phyloP scores from a whole-genome alignment of 495 filamentous ascomycete species.

The Neurospora cerealis region DNA sequence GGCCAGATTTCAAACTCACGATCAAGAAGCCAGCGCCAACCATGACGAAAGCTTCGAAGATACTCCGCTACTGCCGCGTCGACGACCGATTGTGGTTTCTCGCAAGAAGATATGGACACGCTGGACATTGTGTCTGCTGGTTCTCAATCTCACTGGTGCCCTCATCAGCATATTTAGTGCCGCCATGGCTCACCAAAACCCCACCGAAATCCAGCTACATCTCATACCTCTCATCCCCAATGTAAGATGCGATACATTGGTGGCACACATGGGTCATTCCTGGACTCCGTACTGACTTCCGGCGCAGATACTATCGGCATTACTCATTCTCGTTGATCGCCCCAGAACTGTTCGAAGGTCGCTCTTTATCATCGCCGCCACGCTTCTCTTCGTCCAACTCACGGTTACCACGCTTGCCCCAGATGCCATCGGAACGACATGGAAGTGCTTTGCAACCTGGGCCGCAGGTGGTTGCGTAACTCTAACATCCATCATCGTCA shows the following conservation, averaged over 20 bases:
- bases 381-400: constrained; percentile 8
- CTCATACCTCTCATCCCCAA: constrained; percentile 14
- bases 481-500: constrained; percentile 33
- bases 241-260: constrained; percentile 8
- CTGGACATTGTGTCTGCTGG: constrained; percentile 11
- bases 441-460: constrained; percentile 3
- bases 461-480: constrained; percentile 5
- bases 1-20: neutral
- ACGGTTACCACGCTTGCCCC: constrained; percentile 9
- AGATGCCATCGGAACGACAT: neutral
- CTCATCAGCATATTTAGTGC: constrained; percentile 4
- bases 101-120: constrained; percentile 8
- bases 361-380: constrained; percentile 15
- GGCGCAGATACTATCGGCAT: constrained; percentile 10
- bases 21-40: neutral
- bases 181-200: constrained; percentile 3
- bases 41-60: neutral
- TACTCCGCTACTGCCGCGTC: neutral
- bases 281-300: neutral
- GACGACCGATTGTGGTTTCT: neutral
- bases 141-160: constrained; percentile 3
- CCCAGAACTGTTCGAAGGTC: constrained; percentile 15
- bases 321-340: constrained; percentile 17
- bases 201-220: constrained; percentile 2
- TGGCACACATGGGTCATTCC: neutral